phyloP scores from a whole-genome alignment of 495 filamentous ascomycete species.

The Penicillium turbatum region DNA sequence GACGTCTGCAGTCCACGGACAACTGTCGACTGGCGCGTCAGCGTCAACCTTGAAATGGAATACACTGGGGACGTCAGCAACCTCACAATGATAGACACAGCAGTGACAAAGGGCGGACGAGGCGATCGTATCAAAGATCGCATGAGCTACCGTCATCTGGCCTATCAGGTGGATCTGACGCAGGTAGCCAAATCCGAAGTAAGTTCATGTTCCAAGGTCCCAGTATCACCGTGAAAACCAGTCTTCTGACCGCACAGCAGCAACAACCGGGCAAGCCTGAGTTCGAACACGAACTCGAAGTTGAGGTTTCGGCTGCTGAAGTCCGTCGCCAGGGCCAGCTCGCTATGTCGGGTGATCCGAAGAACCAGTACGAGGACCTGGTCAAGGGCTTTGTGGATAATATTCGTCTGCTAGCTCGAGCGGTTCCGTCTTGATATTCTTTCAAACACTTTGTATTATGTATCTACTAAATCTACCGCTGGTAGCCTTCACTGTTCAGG shows the following conservation, averaged over 20 bases:
- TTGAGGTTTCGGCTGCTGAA: constrained; percentile 67
- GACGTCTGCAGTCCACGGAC: constrained; percentile 70
- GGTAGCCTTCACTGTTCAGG: neutral
- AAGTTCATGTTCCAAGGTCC: constrained; percentile 25
- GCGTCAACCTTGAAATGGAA: constrained; percentile 84
- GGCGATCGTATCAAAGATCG: constrained; percentile 76
- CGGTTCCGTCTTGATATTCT: constrained; percentile 35
- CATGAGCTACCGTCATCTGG: constrained; percentile 78
- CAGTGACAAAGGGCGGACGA: constrained; percentile 30
- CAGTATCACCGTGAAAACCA: constrained; percentile 5
- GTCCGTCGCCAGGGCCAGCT: constrained; percentile 66
- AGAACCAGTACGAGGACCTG: constrained; percentile 65
- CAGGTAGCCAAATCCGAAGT: constrained; percentile 69
- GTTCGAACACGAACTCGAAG: constrained; percentile 84
- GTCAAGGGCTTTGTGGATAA: constrained; percentile 84
- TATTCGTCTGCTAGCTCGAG: constrained; percentile 61
- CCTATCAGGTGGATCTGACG: constrained; percentile 84
- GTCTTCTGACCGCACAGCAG: constrained; percentile 18
- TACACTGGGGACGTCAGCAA: constrained; percentile 65
- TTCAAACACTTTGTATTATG: constrained; percentile 19
- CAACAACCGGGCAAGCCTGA: constrained; percentile 43
- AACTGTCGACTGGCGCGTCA: constrained; percentile 80
- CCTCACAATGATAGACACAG: constrained; percentile 37
- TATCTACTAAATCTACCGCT: constrained; percentile 4
- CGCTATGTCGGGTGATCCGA: constrained; percentile 49